Evolutionary conservation across 768 basidiomycete species (phyloP).

Genomic region (Boletus tomentosulus): DNA sequence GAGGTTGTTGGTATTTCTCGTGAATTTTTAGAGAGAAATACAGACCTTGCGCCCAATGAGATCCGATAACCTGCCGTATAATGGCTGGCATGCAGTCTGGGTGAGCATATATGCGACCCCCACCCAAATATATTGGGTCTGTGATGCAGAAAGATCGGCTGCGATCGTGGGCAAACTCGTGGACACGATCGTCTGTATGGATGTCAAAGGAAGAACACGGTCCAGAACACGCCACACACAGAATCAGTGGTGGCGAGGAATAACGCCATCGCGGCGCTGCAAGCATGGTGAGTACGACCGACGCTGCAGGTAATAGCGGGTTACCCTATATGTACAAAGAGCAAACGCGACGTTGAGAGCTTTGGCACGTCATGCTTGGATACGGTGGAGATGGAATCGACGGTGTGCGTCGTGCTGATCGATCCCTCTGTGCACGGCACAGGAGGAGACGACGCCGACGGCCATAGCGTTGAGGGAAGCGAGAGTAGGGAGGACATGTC

Average conservation of each 20-base stretch:
- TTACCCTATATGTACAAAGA: constrained; percentile 69
- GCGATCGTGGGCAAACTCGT: constrained; percentile 81
- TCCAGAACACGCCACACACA: constrained; percentile 39
- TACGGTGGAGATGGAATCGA: constrained; percentile 23
- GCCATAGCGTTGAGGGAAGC: constrained; percentile 1
- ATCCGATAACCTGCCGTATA: constrained; percentile 79
- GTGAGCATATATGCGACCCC: constrained; percentile 82
- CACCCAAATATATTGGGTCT: constrained; percentile 81
- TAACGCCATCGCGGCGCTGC: constrained; percentile 70
- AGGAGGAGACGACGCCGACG: constrained; percentile 1
- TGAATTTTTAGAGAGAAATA: constrained; percentile 4
- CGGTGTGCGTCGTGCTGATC: constrained; percentile 10
- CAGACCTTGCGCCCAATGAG: constrained; percentile 74
- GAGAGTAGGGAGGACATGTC: constrained; percentile 16
- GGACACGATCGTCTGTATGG: constrained; percentile 62
- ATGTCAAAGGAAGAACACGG: constrained; percentile 5
- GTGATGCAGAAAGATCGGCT: constrained; percentile 60
- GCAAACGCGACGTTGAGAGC: constrained; percentile 53
- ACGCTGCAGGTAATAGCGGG: neutral
- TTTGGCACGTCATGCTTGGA: constrained; percentile 18
- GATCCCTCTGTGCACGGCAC: constrained; percentile 16
- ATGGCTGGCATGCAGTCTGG: constrained; percentile 79
- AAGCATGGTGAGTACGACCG: constrained; percentile 11
- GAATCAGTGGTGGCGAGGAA: constrained; percentile 87
- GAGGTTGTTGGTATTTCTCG: constrained; percentile 2